Evolutionary conservation across 2,329 filamentous ascomycete genomes (phyloP).

Genomic region (Metarhizium sp.): DNA sequence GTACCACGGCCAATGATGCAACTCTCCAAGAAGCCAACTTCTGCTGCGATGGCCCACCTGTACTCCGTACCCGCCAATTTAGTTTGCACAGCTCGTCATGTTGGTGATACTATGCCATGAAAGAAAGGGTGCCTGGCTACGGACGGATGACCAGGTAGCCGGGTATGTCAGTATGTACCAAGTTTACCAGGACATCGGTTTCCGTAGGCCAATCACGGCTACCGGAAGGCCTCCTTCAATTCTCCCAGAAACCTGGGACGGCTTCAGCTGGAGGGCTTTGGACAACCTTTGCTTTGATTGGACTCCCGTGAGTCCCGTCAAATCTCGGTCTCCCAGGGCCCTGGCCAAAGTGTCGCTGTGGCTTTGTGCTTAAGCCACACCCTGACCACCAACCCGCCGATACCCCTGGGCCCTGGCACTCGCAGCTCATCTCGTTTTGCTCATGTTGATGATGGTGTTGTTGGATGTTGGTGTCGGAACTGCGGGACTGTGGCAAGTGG

Average conservation of each 20-base stretch:
- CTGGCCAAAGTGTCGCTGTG: background rate
- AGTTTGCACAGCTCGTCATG: background rate
- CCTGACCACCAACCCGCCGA: background rate
- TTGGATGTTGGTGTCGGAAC: too few relatives aligned
- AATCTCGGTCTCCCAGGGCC: slow-evolving; percentile 2
- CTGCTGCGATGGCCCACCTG: background rate
- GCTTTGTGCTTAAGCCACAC: background rate
- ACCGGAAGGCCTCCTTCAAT: background rate
- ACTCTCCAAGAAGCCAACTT: background rate
- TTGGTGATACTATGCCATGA: background rate
- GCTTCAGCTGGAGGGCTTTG: background rate
- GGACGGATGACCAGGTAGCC: slow-evolving; percentile 2
- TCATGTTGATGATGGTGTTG: too few relatives aligned
- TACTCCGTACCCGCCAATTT: background rate
- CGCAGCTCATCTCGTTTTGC: background rate
- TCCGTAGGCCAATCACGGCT: background rate
- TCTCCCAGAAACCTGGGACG: slow-evolving; percentile 4
- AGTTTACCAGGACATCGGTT: background rate
- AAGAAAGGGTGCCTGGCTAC: too few relatives aligned
- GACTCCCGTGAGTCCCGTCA: slow-evolving; percentile 1
- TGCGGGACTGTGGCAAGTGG: background rate
- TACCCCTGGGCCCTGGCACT: background rate
- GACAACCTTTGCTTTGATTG: background rate
- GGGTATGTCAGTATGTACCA: background rate
- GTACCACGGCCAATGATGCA: background rate